phyloP scores from a whole-genome alignment of 2,329 filamentous ascomycete genomes.

The Lasiodiplodia hormozganensis region DNA sequence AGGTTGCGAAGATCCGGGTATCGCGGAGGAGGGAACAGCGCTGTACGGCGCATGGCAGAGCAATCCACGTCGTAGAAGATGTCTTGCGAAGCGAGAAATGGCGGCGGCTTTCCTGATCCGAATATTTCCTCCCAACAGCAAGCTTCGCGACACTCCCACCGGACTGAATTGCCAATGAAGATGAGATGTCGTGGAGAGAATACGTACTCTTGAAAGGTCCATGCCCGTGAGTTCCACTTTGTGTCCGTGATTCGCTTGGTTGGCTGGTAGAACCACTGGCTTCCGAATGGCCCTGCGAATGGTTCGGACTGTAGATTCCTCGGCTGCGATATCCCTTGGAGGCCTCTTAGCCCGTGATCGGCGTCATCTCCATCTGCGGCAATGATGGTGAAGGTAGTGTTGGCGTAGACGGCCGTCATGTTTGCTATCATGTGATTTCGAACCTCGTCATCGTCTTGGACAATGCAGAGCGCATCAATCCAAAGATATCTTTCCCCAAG shows the following conservation, averaged over 20 bases:
- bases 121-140: background rate
- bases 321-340: background rate
- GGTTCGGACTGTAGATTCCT: background rate
- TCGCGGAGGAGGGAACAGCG: background rate
- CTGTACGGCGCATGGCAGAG: background rate
- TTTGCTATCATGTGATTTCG: conserved; percentile 23
- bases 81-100: background rate
- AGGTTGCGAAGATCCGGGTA: background rate
- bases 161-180: background rate
- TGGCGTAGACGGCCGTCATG: conserved; percentile 19
- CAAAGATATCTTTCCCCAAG: conserved; percentile 24
- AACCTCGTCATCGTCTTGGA: conserved; percentile 10
- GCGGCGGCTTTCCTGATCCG: background rate
- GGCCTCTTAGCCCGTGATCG: background rate
- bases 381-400: conserved; percentile 13
- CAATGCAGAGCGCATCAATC: conserved; percentile 28
- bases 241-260: background rate
- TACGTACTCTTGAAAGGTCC: background rate
- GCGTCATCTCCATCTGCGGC: conserved; percentile 1
- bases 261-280: background rate
- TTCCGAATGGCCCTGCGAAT: background rate
- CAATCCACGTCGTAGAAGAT: background rate
- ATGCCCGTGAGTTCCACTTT: background rate
- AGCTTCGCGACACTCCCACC: background rate
- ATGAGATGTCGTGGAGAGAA: background rate